Conservation (phyloP, 2,329 filamentous ascomycete genomes). For the Pseudodiploospora longispora region DNA sequence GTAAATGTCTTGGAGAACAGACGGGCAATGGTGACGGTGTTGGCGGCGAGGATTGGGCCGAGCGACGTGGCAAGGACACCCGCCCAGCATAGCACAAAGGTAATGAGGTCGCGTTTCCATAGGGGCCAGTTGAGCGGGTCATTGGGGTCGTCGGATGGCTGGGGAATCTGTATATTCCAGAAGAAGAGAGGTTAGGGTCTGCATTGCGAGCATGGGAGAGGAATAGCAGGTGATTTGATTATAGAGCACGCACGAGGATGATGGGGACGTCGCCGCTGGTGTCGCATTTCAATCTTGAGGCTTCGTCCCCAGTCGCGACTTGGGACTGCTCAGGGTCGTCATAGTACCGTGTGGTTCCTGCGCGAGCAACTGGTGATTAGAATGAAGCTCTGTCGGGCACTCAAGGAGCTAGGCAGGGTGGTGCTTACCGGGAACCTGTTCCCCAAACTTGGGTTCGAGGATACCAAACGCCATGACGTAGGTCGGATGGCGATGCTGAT, state of each 20-base stretch:
- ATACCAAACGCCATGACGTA: slow-evolving; percentile 51
- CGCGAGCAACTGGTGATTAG: no score
- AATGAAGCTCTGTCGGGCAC: no score
- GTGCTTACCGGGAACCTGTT: slow-evolving; percentile 64
- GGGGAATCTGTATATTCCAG: slow-evolving; percentile 45
- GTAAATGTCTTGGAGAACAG: slow-evolving; percentile 60
- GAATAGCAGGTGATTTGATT: not conserved
- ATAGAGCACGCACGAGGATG: slow-evolving; percentile 54
- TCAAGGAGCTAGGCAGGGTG: no score
- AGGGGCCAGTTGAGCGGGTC: slow-evolving; percentile 82
- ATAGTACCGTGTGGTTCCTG: slow-evolving; percentile 57
- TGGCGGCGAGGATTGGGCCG: slow-evolving; percentile 79
- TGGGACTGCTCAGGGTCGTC: slow-evolving; percentile 47
- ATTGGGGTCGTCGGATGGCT: slow-evolving; percentile 84
- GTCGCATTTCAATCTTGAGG: slow-evolving; percentile 60
- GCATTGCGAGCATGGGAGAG: not conserved
- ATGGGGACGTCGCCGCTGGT: slow-evolving; percentile 57
- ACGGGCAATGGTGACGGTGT: slow-evolving; percentile 69
- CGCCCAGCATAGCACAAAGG: slow-evolving; percentile 67
- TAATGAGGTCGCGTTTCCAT: slow-evolving; percentile 76
- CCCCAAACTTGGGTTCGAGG: slow-evolving; percentile 56
- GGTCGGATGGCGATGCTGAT: no score
- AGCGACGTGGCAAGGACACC: slow-evolving; percentile 79
- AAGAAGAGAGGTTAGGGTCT: not conserved
- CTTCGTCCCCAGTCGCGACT: slow-evolving; percentile 28